Evolutionary conservation across 208 protist genomes (phyloP).

Genomic region (Crithidia mellificae): DNA sequence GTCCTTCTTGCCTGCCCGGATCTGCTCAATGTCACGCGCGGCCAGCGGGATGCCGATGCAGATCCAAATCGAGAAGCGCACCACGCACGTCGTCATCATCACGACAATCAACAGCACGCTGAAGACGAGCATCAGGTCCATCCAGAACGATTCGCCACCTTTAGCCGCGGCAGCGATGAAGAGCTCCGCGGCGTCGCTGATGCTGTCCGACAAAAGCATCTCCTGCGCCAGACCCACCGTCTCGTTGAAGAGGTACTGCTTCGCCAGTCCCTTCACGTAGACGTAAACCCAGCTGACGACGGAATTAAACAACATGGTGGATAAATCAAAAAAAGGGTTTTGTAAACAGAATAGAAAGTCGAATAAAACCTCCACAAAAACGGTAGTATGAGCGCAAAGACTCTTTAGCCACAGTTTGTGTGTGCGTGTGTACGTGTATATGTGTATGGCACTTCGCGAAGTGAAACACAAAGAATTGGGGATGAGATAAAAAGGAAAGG

Average conservation of each 20-base stretch:
- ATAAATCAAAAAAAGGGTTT: background rate
- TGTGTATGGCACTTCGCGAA: too few species aligned
- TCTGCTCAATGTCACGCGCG: slow-evolving; percentile 31
- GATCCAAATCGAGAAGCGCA: slow-evolving; percentile 46
- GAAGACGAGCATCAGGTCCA: slow-evolving; percentile 39
- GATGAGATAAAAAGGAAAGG: too few species aligned
- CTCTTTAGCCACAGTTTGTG: too few species aligned
- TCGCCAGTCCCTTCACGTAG: slow-evolving; percentile 26
- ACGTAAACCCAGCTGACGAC: slow-evolving; percentile 23
- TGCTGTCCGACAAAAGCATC: slow-evolving; percentile 33
- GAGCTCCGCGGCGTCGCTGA: slow-evolving; percentile 38
- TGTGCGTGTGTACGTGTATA: too few species aligned
- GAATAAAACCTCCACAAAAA: background rate
- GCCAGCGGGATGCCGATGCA: slow-evolving; percentile 35
- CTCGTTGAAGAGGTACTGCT: slow-evolving; percentile 43
- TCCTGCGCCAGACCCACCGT: slow-evolving; percentile 33
- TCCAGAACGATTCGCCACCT: slow-evolving; percentile 38
- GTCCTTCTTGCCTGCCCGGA: slow-evolving; percentile 27
- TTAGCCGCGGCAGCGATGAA: slow-evolving; percentile 34
- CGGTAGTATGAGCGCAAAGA: too few species aligned
- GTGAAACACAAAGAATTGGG: too few species aligned
- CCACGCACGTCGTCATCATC: slow-evolving; percentile 36
- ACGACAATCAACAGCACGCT: slow-evolving; percentile 31
- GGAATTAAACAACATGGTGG: slow-evolving; percentile 6
- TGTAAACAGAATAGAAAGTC: too few species aligned